Percentiles rank a stretch among this genome's conserved stretches.
These are phyloP conservation scores for Fraxinus platypoda DNA, from an alignment of 305 asterid species.

Conservation along the genomic window DNA sequence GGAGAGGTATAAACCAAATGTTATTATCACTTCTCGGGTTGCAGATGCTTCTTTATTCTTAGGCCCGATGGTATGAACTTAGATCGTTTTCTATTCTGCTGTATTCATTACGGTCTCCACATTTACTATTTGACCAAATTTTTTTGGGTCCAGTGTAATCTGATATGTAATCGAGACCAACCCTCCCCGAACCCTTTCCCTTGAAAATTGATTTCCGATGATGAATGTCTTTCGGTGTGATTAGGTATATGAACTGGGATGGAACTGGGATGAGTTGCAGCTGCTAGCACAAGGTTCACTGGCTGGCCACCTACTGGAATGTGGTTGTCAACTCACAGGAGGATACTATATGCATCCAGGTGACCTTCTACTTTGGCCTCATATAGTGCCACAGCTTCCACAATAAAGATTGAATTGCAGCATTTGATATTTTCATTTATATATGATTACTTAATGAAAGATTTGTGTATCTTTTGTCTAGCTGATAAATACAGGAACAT, in stretches of 20 bases:
- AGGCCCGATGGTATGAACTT: slow-evolving; percentile 77
- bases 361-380: slow-evolving; percentile 26
- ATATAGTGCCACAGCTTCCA: slow-evolving; percentile 3
- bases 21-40: slow-evolving; percentile 87
- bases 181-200: not conserved
- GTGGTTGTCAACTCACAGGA: slow-evolving; percentile 98
- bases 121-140: slow-evolving; percentile 10
- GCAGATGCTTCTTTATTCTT: slow-evolving; percentile 96
- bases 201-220: slow-evolving; percentile 12
- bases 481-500: slow-evolving; percentile 81
- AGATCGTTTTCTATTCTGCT: slow-evolving; percentile 14
- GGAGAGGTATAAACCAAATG: slow-evolving; percentile 69
- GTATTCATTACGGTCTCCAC: not conserved
- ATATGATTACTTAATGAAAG: slow-evolving; percentile 13
- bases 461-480: slow-evolving; percentile 25
- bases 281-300: slow-evolving; percentile 91
- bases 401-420: slow-evolving; percentile 10
- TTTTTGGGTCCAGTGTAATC: slow-evolving; percentile 14
- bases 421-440: slow-evolving; percentile 13
- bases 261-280: slow-evolving; percentile 88
- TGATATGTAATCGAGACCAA: slow-evolving; percentile 4
- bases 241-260: slow-evolving; percentile 90
- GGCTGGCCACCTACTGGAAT: slow-evolving; percentile 93
- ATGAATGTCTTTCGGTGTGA: slow-evolving; percentile 26
- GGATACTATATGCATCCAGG: slow-evolving; percentile 99